Percentiles rank a stretch among this genome's conserved stretches.
Conservation (phyloP, 768 basidiomycete genomes). For the Podaxis sp. region DNA sequence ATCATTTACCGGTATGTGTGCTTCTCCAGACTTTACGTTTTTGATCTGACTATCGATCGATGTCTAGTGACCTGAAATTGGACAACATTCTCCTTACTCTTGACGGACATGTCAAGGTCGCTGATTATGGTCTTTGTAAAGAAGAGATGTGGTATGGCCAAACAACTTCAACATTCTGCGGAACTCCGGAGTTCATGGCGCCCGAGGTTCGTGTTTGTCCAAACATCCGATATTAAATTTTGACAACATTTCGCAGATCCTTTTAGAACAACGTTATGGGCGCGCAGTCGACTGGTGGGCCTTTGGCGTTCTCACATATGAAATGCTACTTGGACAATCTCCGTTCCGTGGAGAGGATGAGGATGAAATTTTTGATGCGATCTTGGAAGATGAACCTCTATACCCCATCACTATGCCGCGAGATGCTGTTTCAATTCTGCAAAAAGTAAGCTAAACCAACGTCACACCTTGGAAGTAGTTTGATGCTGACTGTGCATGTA, state of each 20-base stretch:
- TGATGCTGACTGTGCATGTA: not conserved
- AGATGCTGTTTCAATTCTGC: constrained; percentile 92
- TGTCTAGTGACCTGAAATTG: constrained; percentile 84
- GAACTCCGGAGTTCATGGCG: constrained; percentile 99
- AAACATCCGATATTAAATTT: not conserved
- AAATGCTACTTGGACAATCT: constrained; percentile 98
- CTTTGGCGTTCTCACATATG: constrained; percentile 96
- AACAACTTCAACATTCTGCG: constrained; percentile 98
- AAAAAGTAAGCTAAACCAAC: constrained; percentile 59
- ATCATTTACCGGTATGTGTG: constrained; percentile 89
- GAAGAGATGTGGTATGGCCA: constrained; percentile 98
- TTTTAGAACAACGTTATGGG: constrained; percentile 98
- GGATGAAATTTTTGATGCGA: constrained; percentile 99
- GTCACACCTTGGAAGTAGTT: not conserved
- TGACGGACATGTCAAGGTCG: constrained; percentile 98
- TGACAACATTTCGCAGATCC: constrained; percentile 58
- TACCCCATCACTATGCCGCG: constrained; percentile 99
- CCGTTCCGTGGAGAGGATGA: constrained; percentile 99
- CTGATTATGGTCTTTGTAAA: constrained; percentile 98
- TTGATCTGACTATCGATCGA: not conserved
- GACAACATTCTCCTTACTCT: constrained; percentile 97
- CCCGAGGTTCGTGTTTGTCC: constrained; percentile 69
- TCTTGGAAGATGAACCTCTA: constrained; percentile 95
- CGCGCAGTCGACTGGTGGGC: constrained; percentile 99
- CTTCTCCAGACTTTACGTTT: not conserved